Evolutionary conservation across 331 rosid species (phyloP).

Genomic region (Malus hybrid): DNA sequence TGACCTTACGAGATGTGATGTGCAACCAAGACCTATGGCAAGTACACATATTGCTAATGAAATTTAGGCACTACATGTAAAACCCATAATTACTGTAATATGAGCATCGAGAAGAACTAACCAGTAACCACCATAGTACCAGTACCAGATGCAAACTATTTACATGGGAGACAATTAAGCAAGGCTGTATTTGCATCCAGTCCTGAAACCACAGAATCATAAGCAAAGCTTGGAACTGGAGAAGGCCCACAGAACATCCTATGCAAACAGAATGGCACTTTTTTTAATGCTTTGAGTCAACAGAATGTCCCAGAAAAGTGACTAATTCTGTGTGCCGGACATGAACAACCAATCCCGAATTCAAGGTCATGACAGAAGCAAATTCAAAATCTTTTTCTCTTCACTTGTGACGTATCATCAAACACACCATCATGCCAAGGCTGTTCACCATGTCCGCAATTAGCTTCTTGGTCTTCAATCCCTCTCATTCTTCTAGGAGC

Average conservation of each 20-base stretch:
- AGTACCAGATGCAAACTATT: constrained; percentile 7
- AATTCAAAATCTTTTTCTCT: constrained; percentile 42
- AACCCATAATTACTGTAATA: neutral
- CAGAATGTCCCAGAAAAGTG: constrained; percentile 4
- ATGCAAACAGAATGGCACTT: neutral
- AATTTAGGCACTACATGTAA: constrained; percentile 10
- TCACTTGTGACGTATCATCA: constrained; percentile 34
- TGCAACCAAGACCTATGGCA: constrained; percentile 4
- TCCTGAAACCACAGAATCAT: neutral
- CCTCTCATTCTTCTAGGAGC: constrained; percentile 60
- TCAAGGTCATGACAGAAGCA: neutral
- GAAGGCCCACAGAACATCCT: neutral
- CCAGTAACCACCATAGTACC: constrained; percentile 1
- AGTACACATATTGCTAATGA: constrained; percentile 8
- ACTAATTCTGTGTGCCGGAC: neutral
- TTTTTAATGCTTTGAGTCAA: neutral
- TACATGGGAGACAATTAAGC: neutral
- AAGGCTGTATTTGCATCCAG: neutral
- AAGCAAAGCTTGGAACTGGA: neutral
- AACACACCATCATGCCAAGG: constrained; percentile 52
- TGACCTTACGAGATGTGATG: neutral
- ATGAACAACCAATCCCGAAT: neutral
- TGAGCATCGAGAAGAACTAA: neutral
- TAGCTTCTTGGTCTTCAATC: constrained; percentile 65
- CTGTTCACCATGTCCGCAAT: constrained; percentile 62